These are phyloP conservation scores for Arabis alpina DNA, from an alignment of 345 rosid species.

Conservation along the genomic window DNA sequence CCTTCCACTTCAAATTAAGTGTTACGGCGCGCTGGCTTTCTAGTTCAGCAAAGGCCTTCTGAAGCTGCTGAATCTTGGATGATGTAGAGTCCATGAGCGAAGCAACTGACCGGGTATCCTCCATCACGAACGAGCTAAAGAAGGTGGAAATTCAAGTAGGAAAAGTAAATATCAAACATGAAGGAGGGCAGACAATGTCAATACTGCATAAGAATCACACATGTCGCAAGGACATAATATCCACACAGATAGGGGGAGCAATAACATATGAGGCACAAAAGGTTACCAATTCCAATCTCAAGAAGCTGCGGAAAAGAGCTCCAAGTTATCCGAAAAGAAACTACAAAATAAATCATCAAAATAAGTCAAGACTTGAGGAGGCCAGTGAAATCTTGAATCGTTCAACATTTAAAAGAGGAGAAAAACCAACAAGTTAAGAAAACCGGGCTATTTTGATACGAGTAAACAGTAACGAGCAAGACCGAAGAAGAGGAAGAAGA, in stretches of 20 bases:
- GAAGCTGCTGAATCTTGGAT: slow-evolving; percentile 96
- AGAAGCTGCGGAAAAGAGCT: slow-evolving; percentile 25
- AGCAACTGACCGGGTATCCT: slow-evolving; percentile 70
- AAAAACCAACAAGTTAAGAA: not conserved
- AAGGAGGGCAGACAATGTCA: slow-evolving; percentile 4
- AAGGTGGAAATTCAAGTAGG: not conserved
- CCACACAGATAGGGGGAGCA: not conserved
- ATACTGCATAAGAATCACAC: slow-evolving; percentile 8
- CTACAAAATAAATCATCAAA: slow-evolving; percentile 15
- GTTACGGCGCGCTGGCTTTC: slow-evolving; percentile 91
- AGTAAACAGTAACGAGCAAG: slow-evolving; percentile 11
- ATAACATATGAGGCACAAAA: not conserved
- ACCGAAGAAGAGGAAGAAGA: not conserved
- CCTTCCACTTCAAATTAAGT: slow-evolving; percentile 94
- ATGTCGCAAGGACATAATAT: slow-evolving; percentile 1
- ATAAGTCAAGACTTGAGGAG: not conserved
- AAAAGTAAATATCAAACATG: not conserved
- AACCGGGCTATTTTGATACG: too few species aligned
- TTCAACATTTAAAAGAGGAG: not conserved
- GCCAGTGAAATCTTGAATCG: not conserved
- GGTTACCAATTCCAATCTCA: slow-evolving; percentile 33
- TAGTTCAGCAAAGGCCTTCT: slow-evolving; percentile 98
- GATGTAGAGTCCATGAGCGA: slow-evolving; percentile 80
- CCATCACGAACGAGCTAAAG: slow-evolving; percentile 63
- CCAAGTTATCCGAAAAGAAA: not conserved